These are phyloP conservation scores for Neonectria punicea DNA, from an alignment of 2,329 filamentous ascomycete species.

Conservation along the genomic window DNA sequence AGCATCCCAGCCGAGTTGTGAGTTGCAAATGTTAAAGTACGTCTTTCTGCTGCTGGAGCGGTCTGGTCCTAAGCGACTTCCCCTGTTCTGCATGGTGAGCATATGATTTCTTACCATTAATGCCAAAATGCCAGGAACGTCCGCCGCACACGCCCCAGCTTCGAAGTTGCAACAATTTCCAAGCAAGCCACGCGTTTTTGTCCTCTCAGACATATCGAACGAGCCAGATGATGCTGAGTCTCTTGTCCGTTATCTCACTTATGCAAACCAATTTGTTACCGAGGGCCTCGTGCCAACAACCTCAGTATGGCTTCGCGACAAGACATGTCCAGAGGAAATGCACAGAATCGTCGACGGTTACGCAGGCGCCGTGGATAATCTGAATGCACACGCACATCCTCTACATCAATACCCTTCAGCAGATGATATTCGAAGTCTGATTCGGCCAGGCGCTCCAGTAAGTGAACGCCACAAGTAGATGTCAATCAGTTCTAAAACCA, in stretches of 20 bases:
- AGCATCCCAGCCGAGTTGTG: too few relatives aligned
- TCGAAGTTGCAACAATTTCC: neutral
- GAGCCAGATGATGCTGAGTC: constrained; percentile 21
- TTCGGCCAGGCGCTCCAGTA: constrained; percentile 50
- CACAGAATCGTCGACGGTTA: constrained; percentile 55
- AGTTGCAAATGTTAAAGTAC: too few relatives aligned
- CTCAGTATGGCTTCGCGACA: constrained; percentile 9
- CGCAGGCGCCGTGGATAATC: constrained; percentile 53
- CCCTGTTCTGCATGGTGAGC: too few relatives aligned
- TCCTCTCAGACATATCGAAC: constrained; percentile 15
- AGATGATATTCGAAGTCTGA: constrained; percentile 46
- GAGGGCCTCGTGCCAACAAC: constrained; percentile 7
- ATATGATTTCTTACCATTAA: too few relatives aligned
- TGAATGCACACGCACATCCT: constrained; percentile 58
- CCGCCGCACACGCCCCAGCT: too few relatives aligned
- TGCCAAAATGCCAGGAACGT: too few relatives aligned
- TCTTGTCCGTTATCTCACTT: constrained; percentile 15
- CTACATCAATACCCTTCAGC: constrained; percentile 52
- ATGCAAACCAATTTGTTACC: constrained; percentile 13
- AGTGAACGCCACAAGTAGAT: neutral
- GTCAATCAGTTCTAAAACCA: neutral
- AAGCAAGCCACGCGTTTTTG: constrained; percentile 14
- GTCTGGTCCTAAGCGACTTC: too few relatives aligned
- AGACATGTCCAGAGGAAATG: constrained; percentile 53
- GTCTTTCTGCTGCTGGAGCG: too few relatives aligned